phyloP scores from a whole-genome alignment of 257 asterid species.

The Verbena officinalis region DNA sequence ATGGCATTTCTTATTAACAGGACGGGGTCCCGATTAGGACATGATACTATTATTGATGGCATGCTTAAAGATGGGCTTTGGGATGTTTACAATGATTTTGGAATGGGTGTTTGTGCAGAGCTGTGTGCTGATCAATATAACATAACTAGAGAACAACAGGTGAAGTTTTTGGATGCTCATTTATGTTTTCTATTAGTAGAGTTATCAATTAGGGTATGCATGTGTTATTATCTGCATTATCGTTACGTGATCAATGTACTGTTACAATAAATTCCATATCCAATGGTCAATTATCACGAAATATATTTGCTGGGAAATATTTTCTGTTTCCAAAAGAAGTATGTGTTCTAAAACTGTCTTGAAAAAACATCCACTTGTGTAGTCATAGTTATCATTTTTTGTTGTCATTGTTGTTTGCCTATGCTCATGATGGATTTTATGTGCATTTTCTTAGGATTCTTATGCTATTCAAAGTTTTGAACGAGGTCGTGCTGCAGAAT shows the following conservation, averaged over 20 bases:
- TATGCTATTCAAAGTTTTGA: conserved; percentile 93
- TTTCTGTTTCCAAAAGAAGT: neutral
- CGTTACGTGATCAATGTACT: neutral
- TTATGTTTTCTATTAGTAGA: neutral
- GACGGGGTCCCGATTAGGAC: conserved; percentile 85
- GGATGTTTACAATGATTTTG: conserved; percentile 94
- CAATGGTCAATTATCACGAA: neutral
- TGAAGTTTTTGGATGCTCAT: conserved; percentile 26
- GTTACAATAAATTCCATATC: conserved; percentile 3
- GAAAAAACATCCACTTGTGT: neutral
- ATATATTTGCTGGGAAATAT: neutral
- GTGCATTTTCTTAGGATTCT: conserved; percentile 55
- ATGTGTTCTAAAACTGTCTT: neutral
- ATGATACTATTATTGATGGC: conserved; percentile 82
- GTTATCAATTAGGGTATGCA: neutral
- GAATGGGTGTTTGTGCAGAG: conserved; percentile 97
- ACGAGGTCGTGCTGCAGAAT: conserved; percentile 81
- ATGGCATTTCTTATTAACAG: conserved; percentile 45
- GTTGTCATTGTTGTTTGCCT: neutral
- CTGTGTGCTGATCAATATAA: conserved; percentile 76
- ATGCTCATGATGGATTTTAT: conserved; percentile 1
- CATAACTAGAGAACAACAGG: conserved; percentile 86
- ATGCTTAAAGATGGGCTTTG: conserved; percentile 97
- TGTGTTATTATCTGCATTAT: neutral
- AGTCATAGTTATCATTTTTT: neutral